Conservation (phyloP, 768 basidiomycete genomes). For the Leccinum pellstonianum region DNA sequence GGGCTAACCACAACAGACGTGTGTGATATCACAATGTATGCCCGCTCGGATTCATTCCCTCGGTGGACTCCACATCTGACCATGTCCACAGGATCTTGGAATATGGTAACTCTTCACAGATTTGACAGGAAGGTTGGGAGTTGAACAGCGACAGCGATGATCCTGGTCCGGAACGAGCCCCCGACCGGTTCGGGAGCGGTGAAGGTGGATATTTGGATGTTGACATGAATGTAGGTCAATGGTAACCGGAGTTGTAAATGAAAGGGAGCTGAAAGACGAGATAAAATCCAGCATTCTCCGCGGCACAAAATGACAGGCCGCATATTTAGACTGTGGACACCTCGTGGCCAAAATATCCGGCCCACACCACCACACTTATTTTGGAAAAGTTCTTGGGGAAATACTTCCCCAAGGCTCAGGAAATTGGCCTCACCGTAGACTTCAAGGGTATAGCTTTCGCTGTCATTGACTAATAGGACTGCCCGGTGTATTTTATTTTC, state of each 20-base stretch:
- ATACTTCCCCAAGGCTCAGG: too few relatives aligned
- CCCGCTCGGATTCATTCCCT: conserved; percentile 1
- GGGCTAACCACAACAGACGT: not conserved
- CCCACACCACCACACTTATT: not conserved
- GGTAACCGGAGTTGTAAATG: conserved; percentile 1
- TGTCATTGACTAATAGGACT: too few relatives aligned
- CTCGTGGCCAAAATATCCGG: conserved; percentile 5
- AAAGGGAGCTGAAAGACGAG: conserved; percentile 10
- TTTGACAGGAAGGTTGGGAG: not conserved
- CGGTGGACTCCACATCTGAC: conserved; percentile 1
- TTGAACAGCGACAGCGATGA: conserved; percentile 6
- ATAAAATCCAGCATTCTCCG: not conserved
- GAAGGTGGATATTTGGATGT: not conserved
- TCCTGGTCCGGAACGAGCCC: conserved; percentile 3
- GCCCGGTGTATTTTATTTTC: too few relatives aligned
- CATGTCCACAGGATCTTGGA: conserved; percentile 11
- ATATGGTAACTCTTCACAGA: not conserved
- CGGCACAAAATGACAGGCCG: conserved; percentile 3
- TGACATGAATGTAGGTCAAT: not conserved
- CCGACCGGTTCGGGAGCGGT: not conserved
- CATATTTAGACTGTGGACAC: not conserved
- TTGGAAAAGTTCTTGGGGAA: too few relatives aligned
- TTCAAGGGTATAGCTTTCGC: too few relatives aligned
- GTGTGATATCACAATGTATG: not conserved
- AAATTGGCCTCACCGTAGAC: too few relatives aligned